Evolutionary conservation across 192 early-diverging fungal genomes (phyloP).

Genomic region (Coemansia sp.): DNA sequence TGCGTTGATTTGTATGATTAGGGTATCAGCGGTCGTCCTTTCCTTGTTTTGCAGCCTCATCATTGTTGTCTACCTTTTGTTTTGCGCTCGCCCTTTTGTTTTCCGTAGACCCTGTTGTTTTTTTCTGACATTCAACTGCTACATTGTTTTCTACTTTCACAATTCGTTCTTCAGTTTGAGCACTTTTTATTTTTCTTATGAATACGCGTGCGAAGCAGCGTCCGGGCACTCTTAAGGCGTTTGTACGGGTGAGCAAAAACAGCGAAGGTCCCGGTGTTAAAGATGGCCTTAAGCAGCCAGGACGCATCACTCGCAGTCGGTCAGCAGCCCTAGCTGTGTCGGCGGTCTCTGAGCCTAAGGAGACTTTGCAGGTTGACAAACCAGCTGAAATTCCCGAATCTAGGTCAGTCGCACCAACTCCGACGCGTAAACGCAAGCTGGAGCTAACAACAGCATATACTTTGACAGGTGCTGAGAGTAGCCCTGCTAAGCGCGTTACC

Average conservation of each 20-base stretch:
- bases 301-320: constrained; percentile 40
- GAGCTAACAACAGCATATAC: background rate
- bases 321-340: constrained; percentile 12
- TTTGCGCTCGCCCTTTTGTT: background rate
- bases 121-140: background rate
- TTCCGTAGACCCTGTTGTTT: background rate
- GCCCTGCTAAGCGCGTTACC: constrained; percentile 4
- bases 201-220: constrained; percentile 11
- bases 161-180: background rate
- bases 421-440: constrained; percentile 41
- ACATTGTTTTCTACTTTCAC: background rate
- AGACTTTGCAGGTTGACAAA: background rate
- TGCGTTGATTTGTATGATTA: background rate
- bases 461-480: background rate
- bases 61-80: background rate
- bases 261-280: constrained; percentile 22
- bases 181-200: background rate
- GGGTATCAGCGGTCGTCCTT: background rate
- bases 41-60: background rate
- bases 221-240: constrained; percentile 30
- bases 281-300: constrained; percentile 8
- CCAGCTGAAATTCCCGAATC: background rate
- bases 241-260: constrained; percentile 49
- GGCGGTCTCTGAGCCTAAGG: background rate
- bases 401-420: background rate